Percentiles rank a stretch among this genome's conserved stretches.
These are phyloP conservation scores for Pleurotus eryngii DNA, from an alignment of 768 basidiomycete genomes.

Conservation along the genomic window DNA sequence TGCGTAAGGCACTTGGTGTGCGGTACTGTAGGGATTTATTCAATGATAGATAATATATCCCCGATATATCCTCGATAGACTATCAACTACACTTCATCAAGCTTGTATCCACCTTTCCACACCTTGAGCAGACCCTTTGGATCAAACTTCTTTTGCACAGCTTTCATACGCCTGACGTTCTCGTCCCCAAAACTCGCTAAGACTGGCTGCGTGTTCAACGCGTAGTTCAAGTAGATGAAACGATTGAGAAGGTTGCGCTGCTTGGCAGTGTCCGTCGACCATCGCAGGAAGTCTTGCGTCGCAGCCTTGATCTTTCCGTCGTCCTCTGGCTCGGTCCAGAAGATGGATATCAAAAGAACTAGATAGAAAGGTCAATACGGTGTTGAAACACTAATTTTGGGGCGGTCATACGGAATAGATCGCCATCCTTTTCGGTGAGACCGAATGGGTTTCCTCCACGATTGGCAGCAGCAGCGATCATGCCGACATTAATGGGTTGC, in stretches of 20 bases:
- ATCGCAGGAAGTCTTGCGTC: conserved; percentile 3
- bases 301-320: conserved; percentile 5
- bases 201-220: conserved; percentile 1
- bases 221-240: conserved; percentile 12
- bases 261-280: conserved; percentile 3
- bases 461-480: conserved; percentile 2
- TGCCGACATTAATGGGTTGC: conserved; percentile 11
- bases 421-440: conserved; percentile 8
- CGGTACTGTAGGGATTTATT: background rate
- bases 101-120: conserved; percentile 6
- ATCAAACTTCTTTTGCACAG: conserved; percentile 1
- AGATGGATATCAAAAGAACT: conserved; percentile 7
- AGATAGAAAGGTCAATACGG: too few species aligned
- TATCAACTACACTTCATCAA: background rate
- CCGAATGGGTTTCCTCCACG: conserved; percentile 11
- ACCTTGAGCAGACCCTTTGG: conserved; percentile 1
- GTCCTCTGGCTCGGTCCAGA: conserved; percentile 11
- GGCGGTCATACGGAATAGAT: conserved; percentile 8
- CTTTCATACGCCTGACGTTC: background rate
- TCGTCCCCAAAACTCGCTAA: background rate
- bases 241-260: conserved; percentile 3
- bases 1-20: too few species aligned
- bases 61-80: background rate
- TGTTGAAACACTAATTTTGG: too few species aligned
- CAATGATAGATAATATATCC: background rate